Evolutionary conservation across 2,329 filamentous ascomycete species (phyloP).

Genomic region (Pyrenophora teres): DNA sequence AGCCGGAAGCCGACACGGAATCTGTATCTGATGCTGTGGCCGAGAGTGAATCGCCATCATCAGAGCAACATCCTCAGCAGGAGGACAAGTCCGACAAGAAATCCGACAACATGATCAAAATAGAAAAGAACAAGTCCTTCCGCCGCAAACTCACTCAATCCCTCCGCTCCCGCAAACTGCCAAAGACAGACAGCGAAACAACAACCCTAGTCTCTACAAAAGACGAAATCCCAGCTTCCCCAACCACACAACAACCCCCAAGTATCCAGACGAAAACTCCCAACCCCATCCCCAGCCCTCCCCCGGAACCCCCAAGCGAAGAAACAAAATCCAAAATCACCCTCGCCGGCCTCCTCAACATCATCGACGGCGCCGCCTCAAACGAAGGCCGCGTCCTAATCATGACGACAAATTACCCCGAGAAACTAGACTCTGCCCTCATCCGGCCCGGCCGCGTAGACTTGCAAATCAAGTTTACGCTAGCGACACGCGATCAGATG

Average conservation of each 20-base stretch:
- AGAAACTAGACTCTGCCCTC: slow-evolving; percentile 55
- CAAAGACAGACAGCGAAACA: slow-evolving; percentile 4
- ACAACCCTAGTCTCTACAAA: slow-evolving; percentile 4
- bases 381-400: slow-evolving; percentile 62
- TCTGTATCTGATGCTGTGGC: not conserved
- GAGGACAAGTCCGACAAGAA: not conserved
- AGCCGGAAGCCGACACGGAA: not conserved
- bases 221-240: not conserved
- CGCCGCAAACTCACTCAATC: slow-evolving; percentile 1
- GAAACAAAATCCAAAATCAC: slow-evolving; percentile 58
- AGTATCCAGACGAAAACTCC: not conserved
- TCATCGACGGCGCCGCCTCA: slow-evolving; percentile 79
- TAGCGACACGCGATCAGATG: slow-evolving; percentile 16
- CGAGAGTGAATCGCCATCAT: not conserved
- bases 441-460: slow-evolving; percentile 67
- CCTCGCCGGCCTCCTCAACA: slow-evolving; percentile 78
- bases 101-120: not conserved
- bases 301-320: too few relatives aligned
- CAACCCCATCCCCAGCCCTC: not conserved
- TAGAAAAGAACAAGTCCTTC: not conserved
- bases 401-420: slow-evolving; percentile 36
- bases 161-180: not conserved
- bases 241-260: not conserved
- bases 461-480: slow-evolving; percentile 38
- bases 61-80: not conserved